Base-by-base conservation (phyloP, 179 eudicot species). In the Spergularia azorica region DNA sequence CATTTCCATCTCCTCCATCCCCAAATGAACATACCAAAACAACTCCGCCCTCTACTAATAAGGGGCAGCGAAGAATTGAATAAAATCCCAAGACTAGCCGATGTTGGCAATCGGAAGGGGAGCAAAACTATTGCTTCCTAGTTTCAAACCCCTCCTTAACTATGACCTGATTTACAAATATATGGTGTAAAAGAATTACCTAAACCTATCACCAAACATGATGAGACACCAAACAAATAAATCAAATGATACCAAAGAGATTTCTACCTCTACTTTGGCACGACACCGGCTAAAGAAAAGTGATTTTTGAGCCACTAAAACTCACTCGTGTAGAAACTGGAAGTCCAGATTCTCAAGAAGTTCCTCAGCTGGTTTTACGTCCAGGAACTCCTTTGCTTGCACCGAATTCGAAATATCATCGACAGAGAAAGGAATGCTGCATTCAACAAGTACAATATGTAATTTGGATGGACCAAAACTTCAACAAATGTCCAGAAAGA, bases 381-480 rank as follows among this genome's bases (percentile, higher is more conserved):
- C 90, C 3, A 84, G 76, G 65, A 95, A 89, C 63, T 95, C 93
- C 59, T 83, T 85, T 84, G 84, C 92, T 73, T 86, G 81, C 61
- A 85, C 57, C 7, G 93, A 82, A 73, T 58, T 64, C 67, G 86
- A 79, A 63, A 90, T 75, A 38, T 91, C 97, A 21, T 89, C 95
- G 20, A 85, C 85, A 0, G 94, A 81, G 83, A 90, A 87, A 36
- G 97, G 93, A 70, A 90, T 87, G 86, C 98, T 95, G 93, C 89
- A 81, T 38, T 66, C 36, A 55, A 55, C 52, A 62, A 54, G 41
- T 61, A 72, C 8, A 20, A 55, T 32, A 65, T 38, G 66, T 71
- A 51, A 48, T 68, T 38, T 66, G n/a, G 46, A 71, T 39, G 17
- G 67, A 39, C 14, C 11, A n/a, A 59, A 64, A 15, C 62, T 36